Evolutionary conservation across 306 rosid genomes (phyloP).

Genomic region (Citrullus amarus): DNA sequence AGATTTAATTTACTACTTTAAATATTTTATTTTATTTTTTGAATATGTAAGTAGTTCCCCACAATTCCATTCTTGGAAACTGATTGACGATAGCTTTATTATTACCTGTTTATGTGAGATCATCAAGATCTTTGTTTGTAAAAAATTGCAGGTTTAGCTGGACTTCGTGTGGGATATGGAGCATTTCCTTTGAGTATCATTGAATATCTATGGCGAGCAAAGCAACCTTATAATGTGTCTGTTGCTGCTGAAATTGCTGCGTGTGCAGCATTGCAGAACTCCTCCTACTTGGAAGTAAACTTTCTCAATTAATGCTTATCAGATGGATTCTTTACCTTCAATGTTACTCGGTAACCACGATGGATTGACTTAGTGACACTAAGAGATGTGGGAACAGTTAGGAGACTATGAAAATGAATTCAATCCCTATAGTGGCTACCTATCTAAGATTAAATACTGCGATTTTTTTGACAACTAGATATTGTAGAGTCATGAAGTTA

Average conservation of each 20-base stretch:
- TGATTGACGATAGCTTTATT: not conserved
- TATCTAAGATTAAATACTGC: not conserved
- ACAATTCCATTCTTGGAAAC: not conserved
- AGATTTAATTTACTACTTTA: not conserved
- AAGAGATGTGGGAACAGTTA: not conserved
- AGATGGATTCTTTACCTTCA: not conserved
- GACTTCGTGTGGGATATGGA: slow-evolving; percentile 98
- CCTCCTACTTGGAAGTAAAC: slow-evolving; percentile 69
- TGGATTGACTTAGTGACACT: not conserved
- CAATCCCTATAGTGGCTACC: not conserved
- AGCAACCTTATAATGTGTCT: slow-evolving; percentile 94
- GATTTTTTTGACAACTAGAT: not conserved
- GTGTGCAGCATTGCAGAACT: slow-evolving; percentile 82
- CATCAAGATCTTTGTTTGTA: not conserved
- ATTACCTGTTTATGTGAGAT: not conserved
- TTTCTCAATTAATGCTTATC: not conserved
- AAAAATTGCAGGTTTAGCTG: slow-evolving; percentile 72
- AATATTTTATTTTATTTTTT: not conserved
- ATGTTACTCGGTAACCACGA: not conserved
- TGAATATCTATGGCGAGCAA: slow-evolving; percentile 93
- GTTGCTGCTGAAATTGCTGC: slow-evolving; percentile 96
- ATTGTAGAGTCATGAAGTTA: not conserved
- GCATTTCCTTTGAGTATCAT: slow-evolving; percentile 82
- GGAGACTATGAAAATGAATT: not conserved
- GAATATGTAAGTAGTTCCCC: not conserved